Percentiles rank a stretch among this genome's conserved stretches.
Conservation (phyloP, 768 basidiomycete genomes). For the Lactarius quietus region DNA sequence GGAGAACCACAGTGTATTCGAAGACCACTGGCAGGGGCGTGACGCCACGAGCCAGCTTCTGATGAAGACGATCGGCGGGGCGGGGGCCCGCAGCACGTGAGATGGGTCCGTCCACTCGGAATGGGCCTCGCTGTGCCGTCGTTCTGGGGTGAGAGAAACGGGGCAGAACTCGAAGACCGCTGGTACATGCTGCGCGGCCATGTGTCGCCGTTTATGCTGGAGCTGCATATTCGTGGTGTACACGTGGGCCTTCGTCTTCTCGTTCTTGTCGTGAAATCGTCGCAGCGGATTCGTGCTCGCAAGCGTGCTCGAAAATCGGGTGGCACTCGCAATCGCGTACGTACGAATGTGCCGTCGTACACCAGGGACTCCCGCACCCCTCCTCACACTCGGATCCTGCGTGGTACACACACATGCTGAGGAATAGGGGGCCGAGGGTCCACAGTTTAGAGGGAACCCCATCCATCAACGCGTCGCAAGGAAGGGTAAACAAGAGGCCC, state of each 20-base stretch:
- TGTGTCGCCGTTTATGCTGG: not conserved
- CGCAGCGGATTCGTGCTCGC: not conserved
- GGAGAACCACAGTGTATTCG: too few species aligned
- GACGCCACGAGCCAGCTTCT: not conserved
- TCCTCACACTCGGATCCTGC: not conserved
- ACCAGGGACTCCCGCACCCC: not conserved
- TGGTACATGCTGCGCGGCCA: not conserved
- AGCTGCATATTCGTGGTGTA: not conserved
- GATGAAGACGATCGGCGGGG: not conserved
- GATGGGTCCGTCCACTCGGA: too few species aligned
- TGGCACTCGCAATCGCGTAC: not conserved
- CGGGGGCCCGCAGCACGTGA: not conserved
- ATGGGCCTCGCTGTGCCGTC: not conserved
- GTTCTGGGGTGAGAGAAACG: not conserved
- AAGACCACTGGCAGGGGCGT: too few species aligned
- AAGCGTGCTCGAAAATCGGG: not conserved
- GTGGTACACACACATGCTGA: not conserved
- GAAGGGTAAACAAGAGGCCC: not conserved
- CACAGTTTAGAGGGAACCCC: not conserved
- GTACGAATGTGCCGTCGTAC: not conserved
- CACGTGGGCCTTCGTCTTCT: not conserved
- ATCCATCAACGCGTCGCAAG: not conserved
- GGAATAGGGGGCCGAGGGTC: not conserved
- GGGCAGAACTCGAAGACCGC: not conserved
- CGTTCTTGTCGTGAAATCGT: not conserved